phyloP scores from a whole-genome alignment of 768 basidiomycete species.

The Auriscalpium vulgare region DNA sequence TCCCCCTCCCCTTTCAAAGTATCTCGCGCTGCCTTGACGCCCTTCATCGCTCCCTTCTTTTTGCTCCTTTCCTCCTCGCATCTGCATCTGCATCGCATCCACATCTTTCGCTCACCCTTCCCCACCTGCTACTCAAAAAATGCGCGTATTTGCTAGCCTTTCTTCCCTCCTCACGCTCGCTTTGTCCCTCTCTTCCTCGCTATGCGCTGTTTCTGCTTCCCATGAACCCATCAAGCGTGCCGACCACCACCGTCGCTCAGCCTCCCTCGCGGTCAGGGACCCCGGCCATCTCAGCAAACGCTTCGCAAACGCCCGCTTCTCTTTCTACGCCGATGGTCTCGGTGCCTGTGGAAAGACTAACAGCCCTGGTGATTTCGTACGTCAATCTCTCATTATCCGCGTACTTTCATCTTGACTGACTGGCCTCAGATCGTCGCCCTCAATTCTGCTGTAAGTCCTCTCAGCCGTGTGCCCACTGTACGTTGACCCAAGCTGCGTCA shows the following conservation, averaged over 20 bases:
- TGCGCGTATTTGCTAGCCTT: neutral
- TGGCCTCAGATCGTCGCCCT: constrained; percentile 44
- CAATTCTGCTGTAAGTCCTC: constrained; percentile 18
- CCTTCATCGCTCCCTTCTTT: neutral
- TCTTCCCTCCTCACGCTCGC: neutral
- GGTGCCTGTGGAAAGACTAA: constrained; percentile 48
- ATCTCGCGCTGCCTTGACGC: neutral
- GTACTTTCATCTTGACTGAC: neutral
- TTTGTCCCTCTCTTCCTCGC: neutral
- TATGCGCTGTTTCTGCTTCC: neutral
- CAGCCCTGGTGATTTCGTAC: constrained; percentile 34
- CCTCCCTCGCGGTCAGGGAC: neutral
- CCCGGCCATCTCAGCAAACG: constrained; percentile 32
- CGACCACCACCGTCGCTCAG: neutral
- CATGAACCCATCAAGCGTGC: neutral
- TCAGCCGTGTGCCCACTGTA: neutral
- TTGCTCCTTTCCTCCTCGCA: neutral
- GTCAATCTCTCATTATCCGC: constrained; percentile 12
- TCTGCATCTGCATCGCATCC: neutral
- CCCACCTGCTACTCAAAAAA: neutral
- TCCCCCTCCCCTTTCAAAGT: neutral
- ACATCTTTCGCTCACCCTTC: neutral
- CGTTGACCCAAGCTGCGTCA: neutral
- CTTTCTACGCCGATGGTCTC: constrained; percentile 49
- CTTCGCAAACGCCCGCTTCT: constrained; percentile 33